Percentiles rank a stretch among this genome's conserved stretches.
These are phyloP conservation scores for Ustilago loliicola DNA, from an alignment of 1,284 basidiomycete genomes.

Conservation along the genomic window DNA sequence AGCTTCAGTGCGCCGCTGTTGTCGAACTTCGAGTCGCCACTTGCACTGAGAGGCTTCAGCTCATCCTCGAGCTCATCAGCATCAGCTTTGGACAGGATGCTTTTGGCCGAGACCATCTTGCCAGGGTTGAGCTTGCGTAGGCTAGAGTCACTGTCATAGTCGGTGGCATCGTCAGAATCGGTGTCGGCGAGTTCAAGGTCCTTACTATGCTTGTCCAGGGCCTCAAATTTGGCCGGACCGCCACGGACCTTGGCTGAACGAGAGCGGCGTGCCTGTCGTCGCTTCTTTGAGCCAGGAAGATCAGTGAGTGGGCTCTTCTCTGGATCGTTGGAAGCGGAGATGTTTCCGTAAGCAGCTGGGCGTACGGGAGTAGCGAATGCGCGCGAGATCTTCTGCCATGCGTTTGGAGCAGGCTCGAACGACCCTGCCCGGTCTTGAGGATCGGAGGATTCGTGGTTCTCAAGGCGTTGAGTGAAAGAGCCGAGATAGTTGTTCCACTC, in stretches of 20 bases:
- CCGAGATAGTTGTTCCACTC: slow-evolving; percentile 66
- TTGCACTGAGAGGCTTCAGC: slow-evolving; percentile 26
- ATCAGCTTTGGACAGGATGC: slow-evolving; percentile 19
- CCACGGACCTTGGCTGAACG: slow-evolving; percentile 26
- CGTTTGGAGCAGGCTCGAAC: slow-evolving; percentile 55
- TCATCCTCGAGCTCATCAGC: slow-evolving; percentile 31
- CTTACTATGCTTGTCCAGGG: slow-evolving; percentile 30
- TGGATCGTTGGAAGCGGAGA: slow-evolving; percentile 22
- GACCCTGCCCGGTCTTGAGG: slow-evolving; percentile 45
- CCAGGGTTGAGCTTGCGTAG: slow-evolving; percentile 18
- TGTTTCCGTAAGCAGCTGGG: slow-evolving; percentile 57
- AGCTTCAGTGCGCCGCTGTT: slow-evolving; percentile 16
- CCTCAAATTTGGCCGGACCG: slow-evolving; percentile 56
- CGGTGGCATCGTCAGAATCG: slow-evolving; percentile 43
- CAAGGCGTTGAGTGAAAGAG: slow-evolving; percentile 50
- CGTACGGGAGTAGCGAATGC: slow-evolving; percentile 23
- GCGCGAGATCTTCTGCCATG: slow-evolving; percentile 44
- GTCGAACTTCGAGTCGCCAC: slow-evolving; percentile 21
- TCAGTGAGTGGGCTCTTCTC: slow-evolving; percentile 41
- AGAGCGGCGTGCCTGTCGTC: slow-evolving; percentile 20
- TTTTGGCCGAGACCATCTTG: slow-evolving; percentile 22
- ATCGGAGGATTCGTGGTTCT: slow-evolving; percentile 23
- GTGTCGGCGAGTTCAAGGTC: slow-evolving; percentile 32
- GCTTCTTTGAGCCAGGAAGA: slow-evolving; percentile 16
- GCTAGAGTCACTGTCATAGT: slow-evolving; percentile 50